Conservation (phyloP, 2,329 filamentous ascomycete species). For the Penicillium paneum region DNA sequence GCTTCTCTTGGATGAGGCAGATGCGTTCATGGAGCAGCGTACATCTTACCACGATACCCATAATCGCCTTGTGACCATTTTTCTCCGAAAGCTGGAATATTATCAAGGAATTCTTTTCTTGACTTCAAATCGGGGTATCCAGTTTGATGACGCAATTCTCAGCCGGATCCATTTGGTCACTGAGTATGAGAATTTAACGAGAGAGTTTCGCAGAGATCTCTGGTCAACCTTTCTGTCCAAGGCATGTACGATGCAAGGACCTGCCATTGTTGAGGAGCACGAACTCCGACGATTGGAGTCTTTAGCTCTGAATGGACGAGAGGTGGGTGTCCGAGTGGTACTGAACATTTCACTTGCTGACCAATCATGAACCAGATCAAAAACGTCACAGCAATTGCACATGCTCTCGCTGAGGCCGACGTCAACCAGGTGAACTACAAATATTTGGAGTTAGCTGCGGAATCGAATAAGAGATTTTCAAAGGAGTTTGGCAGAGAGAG, state of each 20-base stretch:
- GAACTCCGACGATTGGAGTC: constrained; percentile 8
- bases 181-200: constrained; percentile 30
- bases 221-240: constrained; percentile 28
- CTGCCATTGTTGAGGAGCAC: constrained; percentile 8
- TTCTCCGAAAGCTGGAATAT: constrained; percentile 41
- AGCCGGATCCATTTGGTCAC: constrained; percentile 35
- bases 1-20: constrained; percentile 33
- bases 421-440: constrained; percentile 9
- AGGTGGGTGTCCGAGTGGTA: constrained; percentile 9
- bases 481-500: constrained; percentile 12
- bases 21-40: constrained; percentile 31
- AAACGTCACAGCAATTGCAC: constrained; percentile 14
- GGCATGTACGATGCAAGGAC: constrained; percentile 14
- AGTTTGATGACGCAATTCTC: constrained; percentile 38
- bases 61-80: constrained; percentile 33
- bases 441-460: constrained; percentile 11
- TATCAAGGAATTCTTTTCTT: constrained; percentile 41
- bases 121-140: constrained; percentile 37
- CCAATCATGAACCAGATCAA: constrained; percentile 16
- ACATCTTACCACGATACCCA: constrained; percentile 24
- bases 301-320: constrained; percentile 15
- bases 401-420: constrained; percentile 16
- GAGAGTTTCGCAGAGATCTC: constrained; percentile 24
- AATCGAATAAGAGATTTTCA: constrained; percentile 14
- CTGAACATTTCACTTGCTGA: constrained; percentile 6